A percentile compares a stretch with the other conserved stretches of the same genome.
Conservation (phyloP, 805 yeast genomes). For the Hemisphaericaspora nanyangensis region DNA sequence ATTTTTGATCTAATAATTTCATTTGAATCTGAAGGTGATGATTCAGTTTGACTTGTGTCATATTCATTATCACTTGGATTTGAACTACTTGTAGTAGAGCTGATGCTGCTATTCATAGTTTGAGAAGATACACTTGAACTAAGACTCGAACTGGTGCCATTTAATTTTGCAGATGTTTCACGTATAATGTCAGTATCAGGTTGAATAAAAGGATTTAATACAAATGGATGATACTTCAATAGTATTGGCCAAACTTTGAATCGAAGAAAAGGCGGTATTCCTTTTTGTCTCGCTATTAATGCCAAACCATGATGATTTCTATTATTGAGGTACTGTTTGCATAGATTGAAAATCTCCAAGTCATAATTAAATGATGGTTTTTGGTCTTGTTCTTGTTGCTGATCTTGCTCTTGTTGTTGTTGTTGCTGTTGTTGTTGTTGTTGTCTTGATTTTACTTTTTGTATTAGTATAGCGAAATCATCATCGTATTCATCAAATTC, state of each 20-base stretch:
- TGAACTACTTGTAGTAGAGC: background rate
- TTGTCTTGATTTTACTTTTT: background rate
- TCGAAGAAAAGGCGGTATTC: slow-evolving; percentile 80
- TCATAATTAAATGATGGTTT: slow-evolving; percentile 33
- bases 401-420: background rate
- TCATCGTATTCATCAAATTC: slow-evolving; percentile 1
- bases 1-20: slow-evolving; percentile 35
- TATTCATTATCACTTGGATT: background rate
- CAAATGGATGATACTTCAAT: slow-evolving; percentile 81
- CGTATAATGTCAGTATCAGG: slow-evolving; percentile 44
- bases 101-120: too few relatives aligned
- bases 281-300: slow-evolving; percentile 72
- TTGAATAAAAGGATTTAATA: slow-evolving; percentile 65
- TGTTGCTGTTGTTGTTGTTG: too few relatives aligned
- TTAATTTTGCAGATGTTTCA: background rate
- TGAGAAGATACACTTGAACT: background rate
- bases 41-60: background rate
- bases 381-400: slow-evolving; percentile 3
- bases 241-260: slow-evolving; percentile 81
- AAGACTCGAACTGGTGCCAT: background rate
- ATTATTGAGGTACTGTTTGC: slow-evolving; percentile 51
- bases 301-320: slow-evolving; percentile 77
- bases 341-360: slow-evolving; percentile 47
- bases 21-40: slow-evolving; percentile 5
- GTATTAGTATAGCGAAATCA: background rate